Evolutionary conservation across 2,329 filamentous ascomycete species (phyloP), one percentile per base, ranked within the genome.

Genomic region (Curvularia eragrostidis): DNA sequence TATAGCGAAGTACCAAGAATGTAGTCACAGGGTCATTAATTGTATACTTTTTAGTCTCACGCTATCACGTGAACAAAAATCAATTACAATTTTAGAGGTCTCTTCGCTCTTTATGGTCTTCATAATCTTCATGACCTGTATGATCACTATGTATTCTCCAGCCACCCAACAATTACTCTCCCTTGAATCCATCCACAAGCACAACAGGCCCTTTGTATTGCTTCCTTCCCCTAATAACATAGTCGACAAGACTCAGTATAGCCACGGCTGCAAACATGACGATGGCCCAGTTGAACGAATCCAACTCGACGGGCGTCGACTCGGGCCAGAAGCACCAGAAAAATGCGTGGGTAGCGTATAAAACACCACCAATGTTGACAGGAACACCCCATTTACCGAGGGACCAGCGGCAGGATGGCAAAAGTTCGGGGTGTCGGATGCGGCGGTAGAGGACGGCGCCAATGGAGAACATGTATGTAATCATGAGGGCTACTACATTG

Each of bases 271-370:
- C 63, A 46, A 75, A 77, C 66, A 77, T 75, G 39, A 77, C 75
- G 1, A 69, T 64, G 6, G 73, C 69, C 73, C 73, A 78, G 47
- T 77, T 77, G 58, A 78, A 75, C 2, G 61, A 62, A 2, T 63
- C 63, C 21, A 61, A 32, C 13, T 59, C 63, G 10, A 69, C 64
- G 13, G 71, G 71, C 7, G 69, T 72, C 4, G 61, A 59, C 28
- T 71, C 64, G 3, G 78, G 78, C 75, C 75, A 79, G 63, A 79
- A 78, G 30, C 71, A 72, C 75, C 77, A 80, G 59, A 80, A 78
- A 58, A 79, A 77, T 5, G 74, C 71, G 53, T 75, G 75, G 3
- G 61, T 54, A 3, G 69, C 61, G 52, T 78, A 81, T 9, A 75
- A 48, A 7, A 80, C 53, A 5, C 75, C 76, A 0, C 62, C 58